Evolutionary conservation across 1,284 basidiomycete genomes (phyloP), one percentile per base, ranked within the genome.

Genomic region (Inonotus hispidus): DNA sequence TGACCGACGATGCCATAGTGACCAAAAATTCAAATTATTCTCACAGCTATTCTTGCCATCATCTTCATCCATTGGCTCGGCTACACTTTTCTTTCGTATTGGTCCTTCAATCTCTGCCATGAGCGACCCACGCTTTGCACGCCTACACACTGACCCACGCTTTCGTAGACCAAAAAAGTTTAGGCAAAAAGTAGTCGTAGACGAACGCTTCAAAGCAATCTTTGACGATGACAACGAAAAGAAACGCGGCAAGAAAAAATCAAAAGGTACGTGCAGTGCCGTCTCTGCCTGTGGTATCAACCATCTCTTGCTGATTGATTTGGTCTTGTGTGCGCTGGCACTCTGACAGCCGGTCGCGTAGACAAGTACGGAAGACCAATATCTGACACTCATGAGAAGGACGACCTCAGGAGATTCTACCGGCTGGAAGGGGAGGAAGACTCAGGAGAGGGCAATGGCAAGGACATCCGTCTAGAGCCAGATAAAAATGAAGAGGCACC

Each of bases 321-420:
- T 25, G 21, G 21, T 13, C 41, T 43, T 43, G 19, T 16, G 41
- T 43, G 41, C 41, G 41, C 41, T 43, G 41, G 41, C 41, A 45
- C 32, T 38, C 41, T 45, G 50, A 39, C 53, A 65, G 64, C 72
- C 83, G 84, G 76, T 47, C 84, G 81, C 64, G 90, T 95, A 54
- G 96, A 98, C 80, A 97, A 96, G 75, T 97, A 95, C 71, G 95
- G 95, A 11, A 82, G 95, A 53, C 78, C 81, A 19, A 71, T 95
- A n/a, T 80, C 87, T 32, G 78, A 80, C 29, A 82, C 79, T 6
- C 83, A 89, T 59, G 85, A 90, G 58, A 79, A 83, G 62, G 91
- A 95, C 63, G 84, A 88, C 66, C 74, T 97, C 56, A 85, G 85
- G 66, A 83, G 88, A 52, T 96, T 93, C 75, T 96, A 98, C 72